phyloP scores from a whole-genome alignment of 768 basidiomycete species.

The Trametes villosa region DNA sequence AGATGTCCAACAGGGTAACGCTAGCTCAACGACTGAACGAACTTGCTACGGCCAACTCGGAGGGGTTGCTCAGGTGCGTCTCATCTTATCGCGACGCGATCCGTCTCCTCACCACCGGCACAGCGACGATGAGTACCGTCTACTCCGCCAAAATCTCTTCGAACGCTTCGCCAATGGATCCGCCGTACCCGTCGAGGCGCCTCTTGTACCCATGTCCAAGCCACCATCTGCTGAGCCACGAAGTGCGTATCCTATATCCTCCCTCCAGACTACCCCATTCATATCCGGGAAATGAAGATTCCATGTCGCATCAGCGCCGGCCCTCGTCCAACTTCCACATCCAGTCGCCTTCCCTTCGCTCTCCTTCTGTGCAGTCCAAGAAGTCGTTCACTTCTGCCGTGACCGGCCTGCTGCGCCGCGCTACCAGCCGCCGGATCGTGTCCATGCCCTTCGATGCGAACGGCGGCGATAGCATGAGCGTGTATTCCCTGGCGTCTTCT shows the following conservation, averaged over 20 bases:
- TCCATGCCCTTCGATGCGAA: slow-evolving; percentile 27
- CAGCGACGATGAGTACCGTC: slow-evolving; percentile 86
- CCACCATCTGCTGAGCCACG: slow-evolving; percentile 20
- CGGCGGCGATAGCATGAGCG: slow-evolving; percentile 34
- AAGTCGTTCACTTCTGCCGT: slow-evolving; percentile 39
- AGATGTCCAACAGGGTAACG: slow-evolving; percentile 54
- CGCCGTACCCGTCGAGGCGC: slow-evolving; percentile 60
- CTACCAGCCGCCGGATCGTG: slow-evolving; percentile 34
- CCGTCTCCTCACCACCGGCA: background rate
- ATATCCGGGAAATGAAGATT: slow-evolving; percentile 16
- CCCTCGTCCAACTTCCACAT: slow-evolving; percentile 30
- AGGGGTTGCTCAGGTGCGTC: slow-evolving; percentile 70
- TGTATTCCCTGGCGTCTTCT: slow-evolving; percentile 32
- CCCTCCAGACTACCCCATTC: slow-evolving; percentile 8
- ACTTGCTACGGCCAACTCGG: slow-evolving; percentile 76
- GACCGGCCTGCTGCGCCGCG: slow-evolving; percentile 40
- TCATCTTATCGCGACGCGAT: slow-evolving; percentile 16
- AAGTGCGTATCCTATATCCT: slow-evolving; percentile 18
- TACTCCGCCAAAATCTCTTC: slow-evolving; percentile 83
- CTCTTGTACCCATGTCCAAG: slow-evolving; percentile 59
- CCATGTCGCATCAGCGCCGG: slow-evolving; percentile 25
- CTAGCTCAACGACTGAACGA: slow-evolving; percentile 84
- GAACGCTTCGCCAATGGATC: slow-evolving; percentile 70
- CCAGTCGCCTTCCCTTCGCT: slow-evolving; percentile 33
- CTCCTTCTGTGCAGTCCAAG: slow-evolving; percentile 35